These are phyloP conservation scores for Rhodamnia rubescens DNA, from an alignment of 345 rosid species.

Conservation along the genomic window DNA sequence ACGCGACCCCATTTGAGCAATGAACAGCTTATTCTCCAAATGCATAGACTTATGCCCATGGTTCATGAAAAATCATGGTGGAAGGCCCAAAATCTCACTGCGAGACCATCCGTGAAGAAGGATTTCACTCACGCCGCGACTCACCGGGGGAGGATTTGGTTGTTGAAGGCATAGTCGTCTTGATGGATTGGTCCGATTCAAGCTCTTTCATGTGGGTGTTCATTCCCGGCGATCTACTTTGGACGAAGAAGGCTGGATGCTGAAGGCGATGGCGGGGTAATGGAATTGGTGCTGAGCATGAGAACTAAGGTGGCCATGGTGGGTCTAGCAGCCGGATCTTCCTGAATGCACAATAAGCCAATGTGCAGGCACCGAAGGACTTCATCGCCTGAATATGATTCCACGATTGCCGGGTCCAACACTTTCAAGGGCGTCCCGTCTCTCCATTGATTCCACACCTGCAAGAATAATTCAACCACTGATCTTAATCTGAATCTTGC, in stretches of 20 bases:
- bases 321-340: constrained; percentile 3
- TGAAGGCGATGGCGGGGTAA: neutral
- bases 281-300: constrained; percentile 10
- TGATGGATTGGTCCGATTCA: too few species aligned
- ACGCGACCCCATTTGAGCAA: too few species aligned
- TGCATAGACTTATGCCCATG: too few species aligned
- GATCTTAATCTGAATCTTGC: neutral
- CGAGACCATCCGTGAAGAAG: neutral
- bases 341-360: constrained; percentile 20
- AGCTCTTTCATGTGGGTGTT: too few species aligned
- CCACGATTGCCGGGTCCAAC: constrained; percentile 4
- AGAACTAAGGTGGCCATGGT: too few species aligned
- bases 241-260: constrained; percentile 8
- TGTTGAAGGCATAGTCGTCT: too few species aligned
- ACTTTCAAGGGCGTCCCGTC: constrained; percentile 3
- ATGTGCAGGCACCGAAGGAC: constrained; percentile 17
- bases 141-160: too few species aligned
- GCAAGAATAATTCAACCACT: neutral
- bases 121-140: neutral
- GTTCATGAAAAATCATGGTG: neutral
- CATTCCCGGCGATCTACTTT: too few species aligned
- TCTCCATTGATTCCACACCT: constrained; percentile 23
- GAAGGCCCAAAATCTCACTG: too few species aligned
- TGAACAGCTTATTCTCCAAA: too few species aligned
- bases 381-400: constrained; percentile 5